Percentiles rank a stretch among this genome's conserved stretches.
Evolutionary conservation across 2,329 filamentous ascomycete genomes (phyloP).

Genomic region (Talaromyces funiculosus): DNA sequence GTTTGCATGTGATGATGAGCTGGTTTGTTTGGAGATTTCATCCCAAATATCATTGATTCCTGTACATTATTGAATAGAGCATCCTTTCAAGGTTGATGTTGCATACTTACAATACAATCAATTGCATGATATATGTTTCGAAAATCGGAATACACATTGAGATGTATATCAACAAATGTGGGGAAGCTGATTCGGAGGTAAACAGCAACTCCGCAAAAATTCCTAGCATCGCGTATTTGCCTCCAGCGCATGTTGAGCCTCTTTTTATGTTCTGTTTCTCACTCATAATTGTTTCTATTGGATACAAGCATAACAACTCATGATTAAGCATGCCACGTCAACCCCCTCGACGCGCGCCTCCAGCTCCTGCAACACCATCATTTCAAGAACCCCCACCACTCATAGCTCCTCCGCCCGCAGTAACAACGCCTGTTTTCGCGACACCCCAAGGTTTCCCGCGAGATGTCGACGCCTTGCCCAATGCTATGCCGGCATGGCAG

Average conservation of each 20-base stretch:
- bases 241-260: neutral
- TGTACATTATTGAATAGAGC: neutral
- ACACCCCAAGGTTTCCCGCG: constrained; percentile 6
- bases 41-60: neutral
- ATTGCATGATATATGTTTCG: neutral
- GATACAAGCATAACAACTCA: too few relatives aligned
- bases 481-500: neutral
- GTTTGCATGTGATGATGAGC: constrained; percentile 1
- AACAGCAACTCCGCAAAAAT: constrained; percentile 13
- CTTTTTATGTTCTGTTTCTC: neutral
- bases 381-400: constrained; percentile 3
- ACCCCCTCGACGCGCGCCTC: constrained; percentile 9
- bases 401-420: neutral
- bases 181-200: constrained; percentile 9
- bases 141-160: neutral
- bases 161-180: neutral
- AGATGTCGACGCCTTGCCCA: constrained; percentile 1
- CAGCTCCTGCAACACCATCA: constrained; percentile 10
- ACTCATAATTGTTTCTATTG: neutral
- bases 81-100: neutral
- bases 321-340: constrained; percentile 13
- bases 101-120: neutral
- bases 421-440: constrained; percentile 4
- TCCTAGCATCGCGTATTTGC: neutral
- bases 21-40: neutral